Percentiles rank a stretch among this genome's conserved stretches.
These are phyloP conservation scores for Suillus bovinus DNA, from an alignment of 768 basidiomycete genomes.

Conservation along the genomic window DNA sequence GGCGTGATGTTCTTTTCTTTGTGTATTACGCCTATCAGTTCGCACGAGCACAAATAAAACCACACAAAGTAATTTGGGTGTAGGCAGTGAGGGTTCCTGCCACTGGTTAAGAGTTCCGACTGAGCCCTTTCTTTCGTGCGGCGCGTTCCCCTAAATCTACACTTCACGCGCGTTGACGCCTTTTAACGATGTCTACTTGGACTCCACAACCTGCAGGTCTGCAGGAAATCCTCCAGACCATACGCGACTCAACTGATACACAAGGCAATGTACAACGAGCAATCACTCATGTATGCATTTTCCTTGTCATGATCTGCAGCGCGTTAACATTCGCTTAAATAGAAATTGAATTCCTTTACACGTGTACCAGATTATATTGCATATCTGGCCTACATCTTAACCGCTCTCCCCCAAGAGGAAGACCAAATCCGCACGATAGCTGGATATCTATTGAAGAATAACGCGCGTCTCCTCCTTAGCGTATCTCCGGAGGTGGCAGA, in stretches of 20 bases:
- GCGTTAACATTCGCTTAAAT: constrained; percentile 21
- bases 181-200: constrained; percentile 69
- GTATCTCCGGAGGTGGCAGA: constrained; percentile 64
- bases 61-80: constrained; percentile 35
- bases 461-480: constrained; percentile 74
- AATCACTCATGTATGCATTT: constrained; percentile 73
- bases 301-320: constrained; percentile 20
- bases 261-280: constrained; percentile 69
- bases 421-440: constrained; percentile 95
- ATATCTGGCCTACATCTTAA: constrained; percentile 94
- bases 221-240: constrained; percentile 88
- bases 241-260: constrained; percentile 87
- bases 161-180: constrained; percentile 28
- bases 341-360: constrained; percentile 89
- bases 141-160: constrained; percentile 28
- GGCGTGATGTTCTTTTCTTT: not conserved
- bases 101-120: constrained; percentile 6
- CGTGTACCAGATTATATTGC: constrained; percentile 92
- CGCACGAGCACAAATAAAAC: constrained; percentile 29
- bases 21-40: constrained; percentile 23
- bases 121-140: constrained; percentile 24
- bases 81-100: constrained; percentile 15
- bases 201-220: constrained; percentile 81
- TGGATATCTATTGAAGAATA: constrained; percentile 97
- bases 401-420: constrained; percentile 76